phyloP scores from a whole-genome alignment of 495 filamentous ascomycete genomes.

The Talaromyces ruber region DNA sequence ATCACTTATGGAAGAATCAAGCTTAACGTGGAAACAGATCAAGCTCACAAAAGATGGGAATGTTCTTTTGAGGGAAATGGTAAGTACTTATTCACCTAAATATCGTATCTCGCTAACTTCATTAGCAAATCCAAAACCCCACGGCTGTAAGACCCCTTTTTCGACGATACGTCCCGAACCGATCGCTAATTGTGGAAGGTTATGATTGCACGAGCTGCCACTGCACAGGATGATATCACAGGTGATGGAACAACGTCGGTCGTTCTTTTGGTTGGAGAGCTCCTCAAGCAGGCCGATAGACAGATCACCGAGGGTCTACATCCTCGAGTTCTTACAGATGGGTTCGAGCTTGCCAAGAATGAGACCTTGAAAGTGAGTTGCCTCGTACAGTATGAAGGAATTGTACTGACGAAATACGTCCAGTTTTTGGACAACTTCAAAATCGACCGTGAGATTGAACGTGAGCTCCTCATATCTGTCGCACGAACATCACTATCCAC shows the following conservation, averaged over 20 bases:
- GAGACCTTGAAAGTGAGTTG: conserved; percentile 74
- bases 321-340: conserved; percentile 93
- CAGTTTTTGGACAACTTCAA: conserved; percentile 96
- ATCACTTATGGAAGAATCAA: background rate
- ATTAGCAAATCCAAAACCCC: conserved; percentile 71
- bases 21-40: conserved; percentile 50
- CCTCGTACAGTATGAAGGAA: background rate
- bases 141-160: conserved; percentile 56
- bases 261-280: conserved; percentile 89
- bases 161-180: conserved; percentile 4
- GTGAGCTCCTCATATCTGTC: conserved; percentile 88
- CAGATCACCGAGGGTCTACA: conserved; percentile 92
- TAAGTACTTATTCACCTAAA: conserved; percentile 28
- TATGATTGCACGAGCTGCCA: conserved; percentile 97
- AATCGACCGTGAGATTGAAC: conserved; percentile 73
- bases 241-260: conserved; percentile 98
- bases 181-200: conserved; percentile 42
- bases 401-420: conserved; percentile 9
- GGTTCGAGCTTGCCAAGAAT: conserved; percentile 92
- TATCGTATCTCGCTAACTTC: conserved; percentile 23
- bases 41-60: conserved; percentile 99
- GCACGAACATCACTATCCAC: conserved; percentile 92
- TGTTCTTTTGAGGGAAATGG: conserved; percentile 93
- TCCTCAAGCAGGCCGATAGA: conserved; percentile 94
- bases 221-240: conserved; percentile 96